Evolutionary conservation across 805 yeast species (phyloP).

Genomic region (Barnettozyma vustinii): DNA sequence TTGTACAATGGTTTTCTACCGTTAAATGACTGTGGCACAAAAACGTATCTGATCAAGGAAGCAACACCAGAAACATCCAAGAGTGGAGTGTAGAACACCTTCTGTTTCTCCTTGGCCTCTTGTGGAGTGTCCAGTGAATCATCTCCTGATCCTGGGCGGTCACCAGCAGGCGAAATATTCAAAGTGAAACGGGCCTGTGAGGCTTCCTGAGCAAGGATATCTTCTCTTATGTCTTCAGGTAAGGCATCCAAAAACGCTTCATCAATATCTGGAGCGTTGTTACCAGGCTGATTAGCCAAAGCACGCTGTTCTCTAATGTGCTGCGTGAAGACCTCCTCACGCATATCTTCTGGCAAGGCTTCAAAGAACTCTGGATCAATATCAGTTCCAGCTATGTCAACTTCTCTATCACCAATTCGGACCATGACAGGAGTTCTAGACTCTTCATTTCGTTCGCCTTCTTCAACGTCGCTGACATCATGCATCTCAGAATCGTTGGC

Average conservation of each 20-base stretch:
- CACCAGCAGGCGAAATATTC: slow-evolving; percentile 13
- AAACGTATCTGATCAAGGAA: slow-evolving; percentile 62
- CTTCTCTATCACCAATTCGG: slow-evolving; percentile 67
- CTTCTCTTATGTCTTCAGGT: slow-evolving; percentile 61
- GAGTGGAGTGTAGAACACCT: slow-evolving; percentile 53
- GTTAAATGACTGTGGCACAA: slow-evolving; percentile 61
- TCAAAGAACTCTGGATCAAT: slow-evolving; percentile 87
- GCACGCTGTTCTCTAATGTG: slow-evolving; percentile 73
- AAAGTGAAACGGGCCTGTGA: slow-evolving; percentile 1
- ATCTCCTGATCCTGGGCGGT: not conserved
- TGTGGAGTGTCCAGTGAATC: not conserved
- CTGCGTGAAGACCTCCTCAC: slow-evolving; percentile 86
- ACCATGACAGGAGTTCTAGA: slow-evolving; percentile 55
- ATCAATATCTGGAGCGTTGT: slow-evolving; percentile 59
- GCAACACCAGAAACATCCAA: slow-evolving; percentile 75
- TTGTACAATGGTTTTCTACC: slow-evolving; percentile 61
- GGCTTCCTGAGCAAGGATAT: slow-evolving; percentile 54
- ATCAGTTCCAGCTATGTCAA: slow-evolving; percentile 84
- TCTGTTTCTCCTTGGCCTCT: slow-evolving; percentile 29
- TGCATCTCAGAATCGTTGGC: not conserved
- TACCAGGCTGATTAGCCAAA: slow-evolving; percentile 41
- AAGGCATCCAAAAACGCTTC: slow-evolving; percentile 77
- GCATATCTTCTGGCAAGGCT: slow-evolving; percentile 88
- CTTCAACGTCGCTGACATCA: slow-evolving; percentile 11
- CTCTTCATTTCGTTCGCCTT: not conserved